These are phyloP conservation scores for Lactarius tabidus DNA, from an alignment of 768 basidiomycete species.

Conservation along the genomic window DNA sequence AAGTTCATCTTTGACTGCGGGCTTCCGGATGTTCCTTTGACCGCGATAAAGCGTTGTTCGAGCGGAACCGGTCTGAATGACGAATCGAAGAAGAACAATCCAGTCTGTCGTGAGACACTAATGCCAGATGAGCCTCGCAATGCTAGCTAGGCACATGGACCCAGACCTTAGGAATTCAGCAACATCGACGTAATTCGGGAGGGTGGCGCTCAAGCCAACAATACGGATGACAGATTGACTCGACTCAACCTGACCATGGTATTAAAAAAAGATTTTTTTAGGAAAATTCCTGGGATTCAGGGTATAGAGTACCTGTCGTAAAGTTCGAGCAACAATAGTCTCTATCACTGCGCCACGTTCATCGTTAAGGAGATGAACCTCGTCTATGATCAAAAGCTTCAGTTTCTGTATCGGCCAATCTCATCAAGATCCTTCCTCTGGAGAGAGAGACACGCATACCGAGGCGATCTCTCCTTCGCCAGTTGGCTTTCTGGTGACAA, in stretches of 20 bases:
- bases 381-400: conserved; percentile 94
- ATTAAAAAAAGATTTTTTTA: neutral
- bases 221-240: conserved; percentile 95
- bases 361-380: conserved; percentile 95
- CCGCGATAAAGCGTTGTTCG: conserved; percentile 94
- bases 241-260: conserved; percentile 73
- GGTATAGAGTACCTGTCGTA: conserved; percentile 61
- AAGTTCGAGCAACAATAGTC: conserved; percentile 92
- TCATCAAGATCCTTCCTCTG: neutral
- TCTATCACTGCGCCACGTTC: conserved; percentile 98
- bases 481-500: conserved; percentile 94
- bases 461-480: conserved; percentile 96
- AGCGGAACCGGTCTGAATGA: conserved; percentile 96
- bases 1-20: conserved; percentile 73
- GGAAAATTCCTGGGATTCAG: neutral
- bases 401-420: conserved; percentile 53
- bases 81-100: conserved; percentile 96
- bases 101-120: conserved; percentile 81
- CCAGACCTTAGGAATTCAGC: conserved; percentile 86
- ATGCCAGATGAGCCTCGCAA: conserved; percentile 7
- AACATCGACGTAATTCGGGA: conserved; percentile 96
- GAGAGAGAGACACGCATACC: conserved; percentile 41
- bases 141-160: neutral
- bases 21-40: conserved; percentile 83
- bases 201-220: conserved; percentile 91